A percentile compares a stretch with the other conserved stretches of the same genome.
These are phyloP conservation scores for Lachancea cidri DNA, from an alignment of 805 yeast genomes.

Conservation along the genomic window DNA sequence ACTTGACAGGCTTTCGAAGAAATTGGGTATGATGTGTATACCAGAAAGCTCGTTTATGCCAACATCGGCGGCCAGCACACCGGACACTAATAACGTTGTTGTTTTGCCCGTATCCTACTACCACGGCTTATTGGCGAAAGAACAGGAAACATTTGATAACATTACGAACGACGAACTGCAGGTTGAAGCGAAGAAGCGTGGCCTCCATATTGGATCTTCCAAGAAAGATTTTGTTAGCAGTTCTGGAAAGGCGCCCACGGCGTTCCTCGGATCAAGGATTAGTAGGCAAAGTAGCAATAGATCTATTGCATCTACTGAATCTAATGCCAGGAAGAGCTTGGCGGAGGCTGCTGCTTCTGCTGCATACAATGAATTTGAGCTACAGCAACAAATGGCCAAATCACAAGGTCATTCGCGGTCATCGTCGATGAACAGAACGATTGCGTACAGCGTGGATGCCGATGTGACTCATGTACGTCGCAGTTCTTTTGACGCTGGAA, in stretches of 20 bases:
- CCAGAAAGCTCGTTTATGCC: constrained; percentile 59
- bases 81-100: constrained; percentile 54
- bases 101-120: constrained; percentile 63
- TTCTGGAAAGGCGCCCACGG: constrained; percentile 9
- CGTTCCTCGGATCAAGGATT: constrained; percentile 4
- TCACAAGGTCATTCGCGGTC: constrained; percentile 13
- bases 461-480: constrained; percentile 4
- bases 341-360: constrained; percentile 30
- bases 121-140: constrained; percentile 47
- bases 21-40: constrained; percentile 46
- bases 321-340: constrained; percentile 21
- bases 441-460: constrained; percentile 2
- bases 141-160: constrained; percentile 40
- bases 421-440: constrained; percentile 4
- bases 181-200: constrained; percentile 46
- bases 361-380: constrained; percentile 26
- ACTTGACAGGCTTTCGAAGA: constrained; percentile 39
- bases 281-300: constrained; percentile 19
- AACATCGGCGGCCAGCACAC: constrained; percentile 51
- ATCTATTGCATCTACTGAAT: constrained; percentile 17
- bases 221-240: constrained; percentile 18
- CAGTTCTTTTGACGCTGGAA: constrained; percentile 32
- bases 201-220: constrained; percentile 32
- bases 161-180: constrained; percentile 42
- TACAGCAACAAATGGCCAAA: constrained; percentile 13